Conservation (phyloP, 2,329 filamentous ascomycete genomes). For the Clarireedia monteithiana region DNA sequence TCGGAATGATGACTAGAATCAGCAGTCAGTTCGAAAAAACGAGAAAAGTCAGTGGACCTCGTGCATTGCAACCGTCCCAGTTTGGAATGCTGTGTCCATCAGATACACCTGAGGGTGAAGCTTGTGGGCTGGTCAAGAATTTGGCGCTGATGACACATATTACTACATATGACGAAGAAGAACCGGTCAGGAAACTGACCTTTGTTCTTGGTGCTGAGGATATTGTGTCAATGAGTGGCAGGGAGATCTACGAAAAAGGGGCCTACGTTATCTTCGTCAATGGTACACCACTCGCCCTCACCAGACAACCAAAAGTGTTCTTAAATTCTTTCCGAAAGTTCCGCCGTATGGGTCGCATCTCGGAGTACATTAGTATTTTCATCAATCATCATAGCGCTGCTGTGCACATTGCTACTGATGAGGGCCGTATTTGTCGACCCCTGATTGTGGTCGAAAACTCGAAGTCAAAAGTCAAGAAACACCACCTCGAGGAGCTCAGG, state of each 20-base stretch:
- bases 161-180: constrained; percentile 92
- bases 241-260: constrained; percentile 77
- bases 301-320: constrained; percentile 79
- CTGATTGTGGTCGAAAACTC: constrained; percentile 91
- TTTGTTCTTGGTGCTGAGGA: constrained; percentile 81
- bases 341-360: constrained; percentile 83
- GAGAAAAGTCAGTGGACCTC: constrained; percentile 87
- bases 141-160: constrained; percentile 98
- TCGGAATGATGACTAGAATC: constrained; percentile 99
- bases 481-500: constrained; percentile 74
- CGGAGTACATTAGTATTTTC: constrained; percentile 93
- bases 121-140: constrained; percentile 96
- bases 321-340: constrained; percentile 77
- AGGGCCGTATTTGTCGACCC: constrained; percentile 91
- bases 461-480: constrained; percentile 68
- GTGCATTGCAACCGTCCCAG: constrained; percentile 92
- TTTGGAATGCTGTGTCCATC: constrained; percentile 98
- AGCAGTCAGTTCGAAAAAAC: constrained; percentile 99
- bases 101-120: constrained; percentile 97
- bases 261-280: constrained; percentile 92
- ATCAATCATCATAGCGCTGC: constrained; percentile 89
- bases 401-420: constrained; percentile 93
- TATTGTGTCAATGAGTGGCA: constrained; percentile 71
- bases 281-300: constrained; percentile 85
- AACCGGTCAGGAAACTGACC: constrained; percentile 77